Evolutionary conservation across 768 basidiomycete species (phyloP).

Genomic region (Asterophora lycoperdoides): DNA sequence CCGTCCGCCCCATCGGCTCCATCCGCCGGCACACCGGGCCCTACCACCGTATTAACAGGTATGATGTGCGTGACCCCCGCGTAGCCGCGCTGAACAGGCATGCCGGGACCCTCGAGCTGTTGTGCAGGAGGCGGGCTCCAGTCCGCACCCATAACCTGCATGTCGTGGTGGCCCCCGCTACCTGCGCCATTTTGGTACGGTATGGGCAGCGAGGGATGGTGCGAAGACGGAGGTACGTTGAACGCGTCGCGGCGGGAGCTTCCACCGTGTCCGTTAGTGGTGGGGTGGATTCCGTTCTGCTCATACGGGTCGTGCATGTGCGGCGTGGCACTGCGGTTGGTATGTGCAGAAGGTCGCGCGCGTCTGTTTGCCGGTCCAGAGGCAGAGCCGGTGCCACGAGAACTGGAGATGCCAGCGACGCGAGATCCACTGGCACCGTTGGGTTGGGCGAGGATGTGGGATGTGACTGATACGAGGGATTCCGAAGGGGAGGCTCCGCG

Average conservation of each 20-base stretch:
- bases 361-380: slow-evolving; percentile 37
- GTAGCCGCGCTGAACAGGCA: slow-evolving; percentile 58
- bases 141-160: slow-evolving; percentile 34
- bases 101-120: slow-evolving; percentile 72
- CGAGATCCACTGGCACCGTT: slow-evolving; percentile 26
- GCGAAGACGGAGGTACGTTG: slow-evolving; percentile 47
- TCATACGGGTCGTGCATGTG: slow-evolving; percentile 35
- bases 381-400: slow-evolving; percentile 9
- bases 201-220: slow-evolving; percentile 53
- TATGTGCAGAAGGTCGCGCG: slow-evolving; percentile 34
- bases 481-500: slow-evolving; percentile 69
- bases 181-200: slow-evolving; percentile 35
- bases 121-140: slow-evolving; percentile 50
- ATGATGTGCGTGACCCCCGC: slow-evolving; percentile 26
- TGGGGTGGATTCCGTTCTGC: slow-evolving; percentile 25
- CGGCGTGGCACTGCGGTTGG: slow-evolving; percentile 38
- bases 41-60: slow-evolving; percentile 24
- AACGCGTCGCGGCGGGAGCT: slow-evolving; percentile 37
- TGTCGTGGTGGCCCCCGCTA: slow-evolving; percentile 36
- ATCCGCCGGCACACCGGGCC: slow-evolving; percentile 29
- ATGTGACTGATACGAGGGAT: slow-evolving; percentile 68
- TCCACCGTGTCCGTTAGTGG: slow-evolving; percentile 10
- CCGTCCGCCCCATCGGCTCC: slow-evolving; percentile 42
- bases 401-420: slow-evolving; percentile 19
- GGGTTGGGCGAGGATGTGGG: slow-evolving; percentile 47